Evolutionary conservation across 306 rosid species (phyloP), one percentile per base, ranked within the genome.

Genomic region (Rosa persica): DNA sequence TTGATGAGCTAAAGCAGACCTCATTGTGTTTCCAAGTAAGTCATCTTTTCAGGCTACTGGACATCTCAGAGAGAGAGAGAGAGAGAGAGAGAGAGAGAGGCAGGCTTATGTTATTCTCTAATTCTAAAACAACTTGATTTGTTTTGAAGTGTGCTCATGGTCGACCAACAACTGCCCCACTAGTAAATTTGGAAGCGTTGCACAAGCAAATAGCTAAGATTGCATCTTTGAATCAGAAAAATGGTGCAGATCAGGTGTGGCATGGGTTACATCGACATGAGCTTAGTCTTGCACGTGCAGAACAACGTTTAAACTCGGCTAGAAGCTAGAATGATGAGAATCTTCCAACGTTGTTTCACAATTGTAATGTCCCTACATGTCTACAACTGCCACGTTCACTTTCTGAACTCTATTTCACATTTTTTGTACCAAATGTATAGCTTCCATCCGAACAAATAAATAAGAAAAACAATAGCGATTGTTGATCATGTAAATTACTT

Each of bases 1-100:
- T 93, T 80, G 92, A 91, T 71, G 99, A 93, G 88, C 91, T 95
- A 64, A 95, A 87, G 79, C 89, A 88, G 42, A 93, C 98, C 40
- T 82, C 93, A 42, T 93, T 93, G 15, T 95, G 97, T 87, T 93
- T 95, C 89, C 99, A 93, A 77, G 98, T 91, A 85, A 83, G 90
- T 76, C 81, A 30, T 54, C 60, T 49, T 60, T 40, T 3, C 34
- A 70, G 38, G 15, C 81, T 17, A 38, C 67, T 74, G 46, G 36
- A 19, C 40, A 61, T 6, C 22, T 12, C 12, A 19, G 25, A n/a
- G 49, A 38, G 68, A 38, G 52, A 13, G 17, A 22, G 1, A 52
- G 58, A 67, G 25, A 19, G 25, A n/a, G 49, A 38, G 68, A 38
- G 52, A 13, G 17, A 22, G 1, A 52, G 58, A 67, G 25, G 58